These are phyloP conservation scores for Ramularia collo-cygni DNA, from an alignment of 2,329 filamentous ascomycete genomes.

Conservation along the genomic window DNA sequence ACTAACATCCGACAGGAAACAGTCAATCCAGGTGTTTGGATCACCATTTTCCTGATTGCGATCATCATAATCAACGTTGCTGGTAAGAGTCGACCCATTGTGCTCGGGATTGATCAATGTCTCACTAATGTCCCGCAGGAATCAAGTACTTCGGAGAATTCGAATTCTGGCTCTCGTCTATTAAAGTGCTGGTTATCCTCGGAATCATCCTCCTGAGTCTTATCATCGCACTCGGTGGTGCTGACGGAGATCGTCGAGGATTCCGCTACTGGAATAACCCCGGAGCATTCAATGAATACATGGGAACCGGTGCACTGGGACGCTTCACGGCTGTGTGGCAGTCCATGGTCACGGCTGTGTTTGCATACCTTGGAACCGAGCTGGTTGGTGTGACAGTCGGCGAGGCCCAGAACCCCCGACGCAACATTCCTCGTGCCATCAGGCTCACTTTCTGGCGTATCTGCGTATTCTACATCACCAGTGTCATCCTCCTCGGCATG, in stretches of 20 bases:
- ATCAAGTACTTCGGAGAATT: conserved; percentile 54
- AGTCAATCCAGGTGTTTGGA: conserved; percentile 50
- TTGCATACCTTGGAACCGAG: conserved; percentile 72
- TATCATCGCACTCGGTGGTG: conserved; percentile 24
- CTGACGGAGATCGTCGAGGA: conserved; percentile 30
- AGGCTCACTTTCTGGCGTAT: conserved; percentile 77
- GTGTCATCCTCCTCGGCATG: conserved; percentile 69
- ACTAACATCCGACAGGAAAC: conserved; percentile 20
- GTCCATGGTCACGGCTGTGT: conserved; percentile 64
- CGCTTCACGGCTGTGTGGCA: conserved; percentile 40
- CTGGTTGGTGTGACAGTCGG: conserved; percentile 72
- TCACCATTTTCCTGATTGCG: conserved; percentile 49
- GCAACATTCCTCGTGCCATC: conserved; percentile 69
- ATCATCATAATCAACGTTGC: conserved; percentile 43
- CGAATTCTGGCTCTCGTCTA: conserved; percentile 43
- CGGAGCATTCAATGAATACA: conserved; percentile 39
- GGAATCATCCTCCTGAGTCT: conserved; percentile 40
- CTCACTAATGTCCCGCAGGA: no score
- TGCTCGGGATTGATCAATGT: no score
- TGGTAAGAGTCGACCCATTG: no score
- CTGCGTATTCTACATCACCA: conserved; percentile 69
- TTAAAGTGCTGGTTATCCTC: conserved; percentile 42
- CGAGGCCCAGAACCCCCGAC: conserved; percentile 70
- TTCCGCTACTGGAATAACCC: conserved; percentile 40
- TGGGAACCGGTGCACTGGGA: conserved; percentile 29